A percentile compares a stretch with the other conserved stretches of the same genome.
These are phyloP conservation scores for Aplosporella prunicola DNA, from an alignment of 2,329 filamentous ascomycete species.

Conservation along the genomic window DNA sequence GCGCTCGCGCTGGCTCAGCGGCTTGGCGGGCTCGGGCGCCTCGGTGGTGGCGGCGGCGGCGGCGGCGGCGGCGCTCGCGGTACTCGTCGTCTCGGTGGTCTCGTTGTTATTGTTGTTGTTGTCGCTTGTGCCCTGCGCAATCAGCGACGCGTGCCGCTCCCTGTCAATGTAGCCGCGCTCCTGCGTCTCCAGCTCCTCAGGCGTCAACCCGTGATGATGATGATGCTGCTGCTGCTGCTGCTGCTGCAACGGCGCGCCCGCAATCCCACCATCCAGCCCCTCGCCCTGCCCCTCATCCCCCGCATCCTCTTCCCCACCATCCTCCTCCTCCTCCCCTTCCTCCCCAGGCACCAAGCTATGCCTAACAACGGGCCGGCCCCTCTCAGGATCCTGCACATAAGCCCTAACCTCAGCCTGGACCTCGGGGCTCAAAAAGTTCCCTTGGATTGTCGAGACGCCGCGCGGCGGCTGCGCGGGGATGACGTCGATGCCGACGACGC, in stretches of 20 bases:
- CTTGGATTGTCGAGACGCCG: slow-evolving; percentile 90
- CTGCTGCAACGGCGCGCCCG: slow-evolving; percentile 16
- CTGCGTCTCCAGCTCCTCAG: slow-evolving; percentile 32
- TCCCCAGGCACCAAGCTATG: slow-evolving; percentile 14
- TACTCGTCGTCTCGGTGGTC: neutral
- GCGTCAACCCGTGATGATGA: slow-evolving; percentile 21
- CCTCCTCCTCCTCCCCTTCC: slow-evolving; percentile 24
- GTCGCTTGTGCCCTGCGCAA: slow-evolving; percentile 6
- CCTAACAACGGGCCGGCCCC: slow-evolving; percentile 42
- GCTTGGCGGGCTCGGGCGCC: too few species aligned
- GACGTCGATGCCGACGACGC: slow-evolving; percentile 85
- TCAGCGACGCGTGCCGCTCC: slow-evolving; percentile 42
- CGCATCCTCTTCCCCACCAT: too few species aligned
- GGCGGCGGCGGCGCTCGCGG: neutral
- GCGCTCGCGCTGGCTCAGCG: slow-evolving; percentile 23
- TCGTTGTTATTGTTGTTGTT: neutral
- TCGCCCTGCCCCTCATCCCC: slow-evolving; percentile 26
- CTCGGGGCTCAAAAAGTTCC: slow-evolving; percentile 70
- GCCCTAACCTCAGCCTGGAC: slow-evolving; percentile 70
- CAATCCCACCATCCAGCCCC: slow-evolving; percentile 9
- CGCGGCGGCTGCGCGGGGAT: slow-evolving; percentile 84
- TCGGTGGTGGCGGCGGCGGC: too few species aligned
- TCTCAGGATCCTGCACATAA: slow-evolving; percentile 58
- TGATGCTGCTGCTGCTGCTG: slow-evolving; percentile 17
- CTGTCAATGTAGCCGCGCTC: slow-evolving; percentile 56